Evolutionary conservation across 2,329 filamentous ascomycete genomes (phyloP), one percentile per base, ranked within the genome.

Genomic region (Mycocentrospora acerina): DNA sequence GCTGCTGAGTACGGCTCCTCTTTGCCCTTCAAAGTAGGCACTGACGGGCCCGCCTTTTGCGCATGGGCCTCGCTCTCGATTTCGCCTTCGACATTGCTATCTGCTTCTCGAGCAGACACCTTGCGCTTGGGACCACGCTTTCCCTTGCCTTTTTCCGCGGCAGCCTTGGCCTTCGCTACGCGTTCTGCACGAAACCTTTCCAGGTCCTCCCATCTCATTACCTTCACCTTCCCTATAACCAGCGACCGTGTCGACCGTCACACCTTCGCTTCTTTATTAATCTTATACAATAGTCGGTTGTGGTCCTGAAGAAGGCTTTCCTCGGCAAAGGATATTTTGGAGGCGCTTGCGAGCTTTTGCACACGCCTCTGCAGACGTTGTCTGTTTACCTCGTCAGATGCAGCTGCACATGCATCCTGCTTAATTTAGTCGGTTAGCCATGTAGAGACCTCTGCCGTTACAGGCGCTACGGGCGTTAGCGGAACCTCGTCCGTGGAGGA

Each of bases 391-490:
- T 55, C 32, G 26, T 60, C 37, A 43, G 42, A 26, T n/a, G n/a
- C n/a, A n/a, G n/a, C n/a, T 30, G 42, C 36, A 42, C 32, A 4
- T 29, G 44, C 27, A 29, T 50, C 46, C 27, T 52, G 27, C 32
- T 58, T 38, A 18, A 51, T 48, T 40, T 4, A 47, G 26, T 51
- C 45, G 24, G 43, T 41, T 29, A 57, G 37, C 33, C 46, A 53
- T 30, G 38, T 31, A 29, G 57, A 37, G 34, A 38, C 55, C 25
- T 57, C 46, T 40, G 29, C 29, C 49, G 37, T 44, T 10, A 55
- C 48, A 31, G 29, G 52, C 19, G 47, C 67, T 12, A 59, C 46
- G 33, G 60, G 62, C 29, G 62, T 66, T 49, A 49, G 43, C 24
- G 32, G 43, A 27, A 50, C 40, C 53, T 32, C 34, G 34, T 58